These are phyloP conservation scores for Erysimum cheiri DNA, from an alignment of 441 rosid genomes.

Conservation along the genomic window DNA sequence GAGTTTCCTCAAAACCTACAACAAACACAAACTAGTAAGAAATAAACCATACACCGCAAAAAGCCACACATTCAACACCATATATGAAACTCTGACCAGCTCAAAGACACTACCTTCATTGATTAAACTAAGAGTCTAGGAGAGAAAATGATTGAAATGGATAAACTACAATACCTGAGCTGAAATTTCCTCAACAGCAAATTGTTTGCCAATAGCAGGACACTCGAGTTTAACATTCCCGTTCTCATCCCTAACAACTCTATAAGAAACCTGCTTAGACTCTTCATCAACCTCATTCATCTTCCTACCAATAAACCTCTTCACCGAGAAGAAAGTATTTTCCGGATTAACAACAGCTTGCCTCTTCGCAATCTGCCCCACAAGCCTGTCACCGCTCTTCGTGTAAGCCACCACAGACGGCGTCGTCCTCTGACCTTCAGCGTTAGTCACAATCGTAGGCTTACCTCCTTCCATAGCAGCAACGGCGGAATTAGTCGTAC, in stretches of 20 bases:
- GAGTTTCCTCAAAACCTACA: slow-evolving; percentile 78
- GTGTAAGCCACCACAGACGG: slow-evolving; percentile 95
- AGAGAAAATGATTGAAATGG: not conserved
- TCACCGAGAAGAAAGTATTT: slow-evolving; percentile 91
- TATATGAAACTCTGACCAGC: not conserved
- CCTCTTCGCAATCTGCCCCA: slow-evolving; percentile 93
- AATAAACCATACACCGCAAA: not conserved
- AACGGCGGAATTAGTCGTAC: slow-evolving; percentile 66
- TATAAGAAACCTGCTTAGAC: slow-evolving; percentile 90
- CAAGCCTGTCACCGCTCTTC: slow-evolving; percentile 81
- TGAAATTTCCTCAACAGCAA: slow-evolving; percentile 93
- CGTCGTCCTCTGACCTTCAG: slow-evolving; percentile 94
- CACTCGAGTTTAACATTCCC: slow-evolving; percentile 94
- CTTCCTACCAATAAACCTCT: slow-evolving; percentile 98
- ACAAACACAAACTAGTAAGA: not conserved
- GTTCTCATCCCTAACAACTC: slow-evolving; percentile 84
- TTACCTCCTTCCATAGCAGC: slow-evolving; percentile 99
- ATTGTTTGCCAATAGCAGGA: slow-evolving; percentile 85
- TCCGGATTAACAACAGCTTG: slow-evolving; percentile 95
- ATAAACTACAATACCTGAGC: slow-evolving; percentile 68
- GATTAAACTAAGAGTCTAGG: not conserved
- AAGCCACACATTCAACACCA: not conserved
- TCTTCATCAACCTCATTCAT: slow-evolving; percentile 95
- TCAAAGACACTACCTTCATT: not conserved
- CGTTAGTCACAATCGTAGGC: slow-evolving; percentile 91